A percentile compares a stretch with the other conserved stretches of the same genome.
These are phyloP conservation scores for Sequoiadendron giganteum DNA, from an alignment of 75 land plant species.

Conservation along the genomic window DNA sequence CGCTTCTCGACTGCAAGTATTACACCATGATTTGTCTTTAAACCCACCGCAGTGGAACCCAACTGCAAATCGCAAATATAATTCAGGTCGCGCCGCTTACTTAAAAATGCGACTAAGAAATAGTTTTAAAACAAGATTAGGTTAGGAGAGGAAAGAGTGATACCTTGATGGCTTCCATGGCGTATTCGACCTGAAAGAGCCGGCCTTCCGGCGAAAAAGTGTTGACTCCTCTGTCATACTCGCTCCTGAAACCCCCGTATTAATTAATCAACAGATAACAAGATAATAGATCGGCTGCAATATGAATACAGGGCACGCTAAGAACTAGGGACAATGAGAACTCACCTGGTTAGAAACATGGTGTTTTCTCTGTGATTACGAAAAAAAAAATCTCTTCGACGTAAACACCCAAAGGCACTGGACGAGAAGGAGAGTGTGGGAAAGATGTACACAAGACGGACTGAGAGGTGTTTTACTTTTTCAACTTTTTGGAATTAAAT, in stretches of 20 bases:
- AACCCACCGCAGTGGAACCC: conserved; percentile 95
- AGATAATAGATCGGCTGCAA: neutral
- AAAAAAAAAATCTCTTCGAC: neutral
- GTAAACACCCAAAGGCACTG: neutral
- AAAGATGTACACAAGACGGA: neutral
- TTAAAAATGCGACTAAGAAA: neutral
- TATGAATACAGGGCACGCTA: neutral
- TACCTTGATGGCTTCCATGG: conserved; percentile 97
- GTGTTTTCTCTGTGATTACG: neutral
- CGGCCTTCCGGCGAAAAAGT: conserved; percentile 94
- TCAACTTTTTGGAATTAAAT: neutral
- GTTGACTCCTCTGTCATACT: conserved; percentile 93
- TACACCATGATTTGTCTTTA: conserved; percentile 90
- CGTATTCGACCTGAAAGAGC: conserved; percentile 91
- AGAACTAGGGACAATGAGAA: neutral
- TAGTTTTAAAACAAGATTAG: neutral
- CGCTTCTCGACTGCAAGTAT: conserved; percentile 96
- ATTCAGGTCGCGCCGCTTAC: neutral
- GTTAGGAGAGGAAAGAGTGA: neutral
- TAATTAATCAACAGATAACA: neutral
- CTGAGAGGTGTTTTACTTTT: neutral
- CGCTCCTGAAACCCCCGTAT: conserved; percentile 55
- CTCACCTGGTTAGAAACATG: conserved; percentile 45
- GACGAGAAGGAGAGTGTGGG: neutral
- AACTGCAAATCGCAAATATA: conserved; percentile 43